phyloP scores from a whole-genome alignment of 202 grass and related monocot species.

The Panicum hallii region DNA sequence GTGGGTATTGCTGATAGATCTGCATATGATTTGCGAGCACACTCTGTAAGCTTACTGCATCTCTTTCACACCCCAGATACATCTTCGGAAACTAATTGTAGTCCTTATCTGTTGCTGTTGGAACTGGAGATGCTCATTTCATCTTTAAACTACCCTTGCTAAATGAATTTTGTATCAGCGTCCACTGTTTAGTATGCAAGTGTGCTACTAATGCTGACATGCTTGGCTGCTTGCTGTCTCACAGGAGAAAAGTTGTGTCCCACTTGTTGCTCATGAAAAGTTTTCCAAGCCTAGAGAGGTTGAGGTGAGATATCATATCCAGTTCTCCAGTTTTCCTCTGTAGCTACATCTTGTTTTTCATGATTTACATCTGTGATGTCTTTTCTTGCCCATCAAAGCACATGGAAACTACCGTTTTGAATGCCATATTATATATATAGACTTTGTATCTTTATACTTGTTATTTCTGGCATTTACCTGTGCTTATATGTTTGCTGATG shows the following conservation, averaged over 20 bases:
- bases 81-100: slow-evolving; percentile 7
- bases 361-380: neutral
- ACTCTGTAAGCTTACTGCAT: slow-evolving; percentile 56
- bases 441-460: neutral
- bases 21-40: slow-evolving; percentile 83
- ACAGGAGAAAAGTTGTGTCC: slow-evolving; percentile 71
- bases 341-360: neutral
- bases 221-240: slow-evolving; percentile 31
- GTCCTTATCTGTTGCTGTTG: slow-evolving; percentile 2
- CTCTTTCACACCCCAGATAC: neutral
- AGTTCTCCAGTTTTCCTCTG: slow-evolving; percentile 20
- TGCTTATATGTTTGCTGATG: slow-evolving; percentile 23
- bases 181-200: neutral
- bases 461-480: neutral
- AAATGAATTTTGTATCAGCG: neutral
- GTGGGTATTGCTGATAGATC: slow-evolving; percentile 89
- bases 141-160: neutral
- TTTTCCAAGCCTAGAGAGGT: slow-evolving; percentile 70
- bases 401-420: neutral
- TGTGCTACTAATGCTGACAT: slow-evolving; percentile 1
- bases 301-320: slow-evolving; percentile 57
- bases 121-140: slow-evolving; percentile 6
- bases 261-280: slow-evolving; percentile 72
- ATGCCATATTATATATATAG: neutral
- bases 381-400: neutral